Base-by-base conservation (phyloP, 805 yeast genomes). In the Kuraishia borneana region DNA sequence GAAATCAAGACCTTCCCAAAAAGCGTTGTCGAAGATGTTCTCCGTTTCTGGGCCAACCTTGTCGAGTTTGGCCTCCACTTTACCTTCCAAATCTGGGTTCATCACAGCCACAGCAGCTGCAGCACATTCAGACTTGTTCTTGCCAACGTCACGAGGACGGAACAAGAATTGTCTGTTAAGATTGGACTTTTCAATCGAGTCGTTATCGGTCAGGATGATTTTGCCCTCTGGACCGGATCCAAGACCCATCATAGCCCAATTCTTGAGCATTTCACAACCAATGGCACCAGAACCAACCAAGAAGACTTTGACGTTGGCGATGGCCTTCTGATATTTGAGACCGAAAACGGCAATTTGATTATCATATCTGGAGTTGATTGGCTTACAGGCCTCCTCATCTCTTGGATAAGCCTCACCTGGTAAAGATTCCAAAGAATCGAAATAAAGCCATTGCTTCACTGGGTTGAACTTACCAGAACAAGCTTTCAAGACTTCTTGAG, bases 261-360 rank as follows among this genome's bases (percentile, higher is more conserved):
- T 88, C 61, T 92, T 92, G 50, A 92, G 68, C 88, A 92, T 89
- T 61, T 92, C 98, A 64, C 98, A 92, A 26, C 98, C 98, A 64
- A 92, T 92, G 14, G 98, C 98, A 54, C 98, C 98, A 2, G 96
- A 70, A 30, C 98, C 98, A 27, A 92, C 98, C 44, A 92, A 65
- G 57, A 92, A 89, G 3, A 88, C 85, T 50, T 75, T 80, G 42
- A 82, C 62, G 56, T 88, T 84, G 26, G 83, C 73, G 38, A 92
- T 61, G 30, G 61, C 63, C 48, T 80, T 74, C 52, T 85, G 89
- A 59, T 73, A 84, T 29, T 73, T 73, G 32, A 70, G 52, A 39
- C 98, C 98, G 46, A 87, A 87, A 1, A 89, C 95, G 2, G 97
- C 96, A 50, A 87, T 83, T 63, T 87, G 95, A n/a, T 76, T 74